Evolutionary conservation across 2,329 filamentous ascomycete species (phyloP).

Genomic region (Erysiphe pulchra): DNA sequence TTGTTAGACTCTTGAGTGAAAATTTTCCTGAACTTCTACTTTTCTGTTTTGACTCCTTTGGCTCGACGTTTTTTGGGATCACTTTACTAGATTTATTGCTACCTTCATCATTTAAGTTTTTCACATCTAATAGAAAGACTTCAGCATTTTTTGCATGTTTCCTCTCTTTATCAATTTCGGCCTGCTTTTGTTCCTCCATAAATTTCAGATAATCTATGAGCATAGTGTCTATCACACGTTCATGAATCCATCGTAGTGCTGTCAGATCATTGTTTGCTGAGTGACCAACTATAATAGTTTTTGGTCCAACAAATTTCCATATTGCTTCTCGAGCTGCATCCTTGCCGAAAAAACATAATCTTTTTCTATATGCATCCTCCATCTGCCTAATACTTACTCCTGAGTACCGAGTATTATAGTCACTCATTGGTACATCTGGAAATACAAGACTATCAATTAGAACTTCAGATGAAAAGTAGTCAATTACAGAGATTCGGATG

Average conservation of each 20-base stretch:
- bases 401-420: slow-evolving; percentile 24
- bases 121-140: background rate
- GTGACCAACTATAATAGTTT: slow-evolving; percentile 24
- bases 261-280: slow-evolving; percentile 18
- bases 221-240: slow-evolving; percentile 19
- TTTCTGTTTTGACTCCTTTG: slow-evolving; percentile 1
- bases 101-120: background rate
- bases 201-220: background rate
- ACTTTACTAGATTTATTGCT: background rate
- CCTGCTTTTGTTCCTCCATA: background rate
- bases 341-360: slow-evolving; percentile 17
- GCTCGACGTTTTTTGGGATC: background rate
- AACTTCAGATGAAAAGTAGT: slow-evolving; percentile 22
- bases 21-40: slow-evolving; percentile 1
- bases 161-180: background rate
- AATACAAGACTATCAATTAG: slow-evolving; percentile 25
- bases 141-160: background rate
- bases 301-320: slow-evolving; percentile 18
- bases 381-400: slow-evolving; percentile 20
- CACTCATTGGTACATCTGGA: slow-evolving; percentile 19
- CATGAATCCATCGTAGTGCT: slow-evolving; percentile 23
- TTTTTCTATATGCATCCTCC: slow-evolving; percentile 12
- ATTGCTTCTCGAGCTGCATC: slow-evolving; percentile 18
- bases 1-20: slow-evolving; percentile 2
- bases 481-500: slow-evolving; percentile 24